Conservation (phyloP, 164 flowering plant genomes). For the Nymphaea thermarum region DNA sequence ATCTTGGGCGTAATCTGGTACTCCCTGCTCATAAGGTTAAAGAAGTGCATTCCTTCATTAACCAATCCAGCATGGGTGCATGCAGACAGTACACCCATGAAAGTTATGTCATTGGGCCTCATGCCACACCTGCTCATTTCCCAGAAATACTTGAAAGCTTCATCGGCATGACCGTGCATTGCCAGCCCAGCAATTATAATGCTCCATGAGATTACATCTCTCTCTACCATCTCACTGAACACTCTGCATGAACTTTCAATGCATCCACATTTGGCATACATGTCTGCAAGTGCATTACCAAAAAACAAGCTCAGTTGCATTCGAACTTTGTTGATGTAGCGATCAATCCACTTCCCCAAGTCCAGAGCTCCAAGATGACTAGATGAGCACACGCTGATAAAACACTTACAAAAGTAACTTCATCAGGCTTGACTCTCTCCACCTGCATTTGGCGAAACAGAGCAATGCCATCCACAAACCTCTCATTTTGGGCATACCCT, state of each 20-base stretch:
- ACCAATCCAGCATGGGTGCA: constrained; percentile 43
- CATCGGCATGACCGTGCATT: constrained; percentile 21
- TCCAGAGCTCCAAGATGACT: constrained; percentile 27
- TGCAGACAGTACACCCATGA: constrained; percentile 37
- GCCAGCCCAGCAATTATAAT: constrained; percentile 26
- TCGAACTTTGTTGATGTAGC: constrained; percentile 6
- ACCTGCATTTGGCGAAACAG: constrained; percentile 24
- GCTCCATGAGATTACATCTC: constrained; percentile 30
- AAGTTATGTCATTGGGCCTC: constrained; percentile 36
- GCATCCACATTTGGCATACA: constrained; percentile 26
- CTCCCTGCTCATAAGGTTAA: constrained; percentile 31
- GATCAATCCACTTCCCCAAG: constrained; percentile 21
- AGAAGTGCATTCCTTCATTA: constrained; percentile 28
- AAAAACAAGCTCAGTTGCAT: constrained; percentile 19
- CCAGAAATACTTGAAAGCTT: constrained; percentile 24
- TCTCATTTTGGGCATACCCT: constrained; percentile 33
- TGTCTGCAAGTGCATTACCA: constrained; percentile 31
- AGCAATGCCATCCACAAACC: constrained; percentile 17
- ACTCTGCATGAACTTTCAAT: constrained; percentile 14
- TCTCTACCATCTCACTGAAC: constrained; percentile 25
- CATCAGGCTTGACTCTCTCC: constrained; percentile 18
- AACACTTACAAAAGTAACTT: constrained; percentile 24
- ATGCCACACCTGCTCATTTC: constrained; percentile 31
- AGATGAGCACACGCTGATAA: constrained; percentile 35
- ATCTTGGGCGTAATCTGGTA: constrained; percentile 34